Evolutionary conservation across 352 stramenopile species (phyloP), one percentile per base, ranked within the genome.

Genomic region (Pythium phragmitis): DNA sequence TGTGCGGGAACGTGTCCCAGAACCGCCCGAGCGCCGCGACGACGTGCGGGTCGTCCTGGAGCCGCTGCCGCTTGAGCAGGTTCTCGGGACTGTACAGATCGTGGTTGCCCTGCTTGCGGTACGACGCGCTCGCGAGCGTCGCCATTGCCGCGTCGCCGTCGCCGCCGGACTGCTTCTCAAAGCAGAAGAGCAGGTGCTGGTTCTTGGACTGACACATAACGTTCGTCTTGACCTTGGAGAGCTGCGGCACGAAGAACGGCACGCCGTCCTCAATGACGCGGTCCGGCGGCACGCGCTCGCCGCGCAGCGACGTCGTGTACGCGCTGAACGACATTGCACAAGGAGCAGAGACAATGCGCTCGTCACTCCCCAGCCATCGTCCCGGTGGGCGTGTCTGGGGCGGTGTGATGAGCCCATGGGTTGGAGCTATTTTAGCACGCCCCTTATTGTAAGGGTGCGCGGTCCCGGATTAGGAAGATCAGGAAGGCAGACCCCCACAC

Each of bases 21-120:
- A 88, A 93, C 7, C 79, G 80, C 4, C 60, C 59, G 57, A 93
- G 85, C 3, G 69, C 72, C 1, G 72, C 72, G 8, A 85, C 57
- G 12, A 93, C 77, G 11, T 65, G 63, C 2, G 64, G 67, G 45
- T 91, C 69, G 30, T 82, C 59, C 62, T 79, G 75, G 3, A 93
- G 63, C 19, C 78, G 72, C 56, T 87, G 70, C 2, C 84, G 80
- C 53, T 79, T 79, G 21, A 63, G 57, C 1, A 91, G 51, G 63
- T 93, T 93, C 43, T 88, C 79, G 46, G 82, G 76, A 19, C 77
- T 85, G 70, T 93, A 89, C n/a, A 88, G 46, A 34, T 68, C 71
- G 52, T 77, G 69, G 59, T 93, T 79, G 58, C 84, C 84, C 36
- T 93, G 84, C 50, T 90, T 90, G 23, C 84, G 82, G 51, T 93